Base-by-base conservation (phyloP, 805 yeast species). In the Nakazawaea ambrosiae region DNA sequence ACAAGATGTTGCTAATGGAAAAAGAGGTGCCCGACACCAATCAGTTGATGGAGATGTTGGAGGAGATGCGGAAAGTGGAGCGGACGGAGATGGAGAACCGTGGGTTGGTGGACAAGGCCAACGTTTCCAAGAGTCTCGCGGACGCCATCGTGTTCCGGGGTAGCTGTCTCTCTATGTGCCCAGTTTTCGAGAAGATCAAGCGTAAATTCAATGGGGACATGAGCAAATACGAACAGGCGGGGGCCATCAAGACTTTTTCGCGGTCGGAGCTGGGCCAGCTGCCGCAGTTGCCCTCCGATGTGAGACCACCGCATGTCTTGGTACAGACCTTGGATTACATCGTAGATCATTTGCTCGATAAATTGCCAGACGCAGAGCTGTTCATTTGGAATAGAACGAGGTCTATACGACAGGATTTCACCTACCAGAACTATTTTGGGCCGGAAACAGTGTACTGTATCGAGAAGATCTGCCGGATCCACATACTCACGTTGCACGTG, bases 241-340 rank as follows among this genome's bases (percentile, higher is more conserved):
- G 75, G 3, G 55, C 97, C 0, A 73, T 92, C 5, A 92, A 92
- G 58, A 94, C 96, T 2, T 92, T 92, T 54, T 83, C 95, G 17
- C 68, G 99, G 49, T 97, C 99, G 0, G 96, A 95, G 14, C 97
- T 97, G 1, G 98, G 97, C 5, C 96, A 92, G 49, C 95, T 96
- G 1, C 97, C 97, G 2, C 95, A 97, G 3, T 63, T 92, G 41
- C 99, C 98, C 0, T 87, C 97, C 1, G 98, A 92, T 55, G 99
- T 92, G 3, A 69, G 99, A 43, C 96, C 98, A 1, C 98, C 99
- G 0, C 72, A 70, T 38, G 65, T 89, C 1, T 60, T 92, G 29
- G 70, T 68, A 10, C 50, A 65, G 25, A 80, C 97, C 0, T 60
- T 92, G 42, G 68, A 82, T 42, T 86, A 85, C 54, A 67, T 92